Base-by-base conservation (phyloP, 352 stramenopile species). In the Phytopythium boreale region DNA sequence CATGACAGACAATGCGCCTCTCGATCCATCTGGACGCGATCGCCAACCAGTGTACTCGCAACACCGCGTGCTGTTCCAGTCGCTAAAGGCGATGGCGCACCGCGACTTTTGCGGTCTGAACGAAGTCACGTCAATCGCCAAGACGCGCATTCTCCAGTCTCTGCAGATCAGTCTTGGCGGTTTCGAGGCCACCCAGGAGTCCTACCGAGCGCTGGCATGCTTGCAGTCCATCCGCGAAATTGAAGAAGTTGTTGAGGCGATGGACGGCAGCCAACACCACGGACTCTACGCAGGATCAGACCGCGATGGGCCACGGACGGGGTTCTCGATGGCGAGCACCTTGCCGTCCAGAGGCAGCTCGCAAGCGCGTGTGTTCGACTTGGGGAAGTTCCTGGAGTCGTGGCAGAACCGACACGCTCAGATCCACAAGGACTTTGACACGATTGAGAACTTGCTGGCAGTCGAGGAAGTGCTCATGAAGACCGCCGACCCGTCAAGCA, bases 151-250 rank as follows among this genome's bases (percentile, higher is more conserved):
- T 47, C 61, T 95, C 10, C 62, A 66, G 44, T 87, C 67, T 2
- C 49, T 88, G 8, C 84, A 84, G 47, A 57, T 89, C 34, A 88
- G 84, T 62, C 65, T 93, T 26, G 75, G 79, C 29, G 88, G 84
- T 2, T 79, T 91, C 44, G 86, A 95, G 52, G 86, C 71, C 47
- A 87, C 80, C 1, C 84, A 77, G 27, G 81, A 93, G 14, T 89
- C 74, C 1, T 78, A 86, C 46, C 62, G 62, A 11, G 80, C 82
- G 19, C 57, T 94, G 20, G 59, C 83, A 46, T 69, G 75, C 62
- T 64, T 93, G 39, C 79, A 92, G 29, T 79, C 66, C 14, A 83
- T 93, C 49, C 73, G 72, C 12, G 72, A 89, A 59, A 80, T 93
- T 67, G 79, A 91, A 74, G 74, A 84, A 63, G 41, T 80, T 22